Percentiles rank a stretch among this genome's conserved stretches.
These are phyloP conservation scores for Colletotrichum lindemuthianum DNA, from an alignment of 2,329 filamentous ascomycete species.

Conservation along the genomic window DNA sequence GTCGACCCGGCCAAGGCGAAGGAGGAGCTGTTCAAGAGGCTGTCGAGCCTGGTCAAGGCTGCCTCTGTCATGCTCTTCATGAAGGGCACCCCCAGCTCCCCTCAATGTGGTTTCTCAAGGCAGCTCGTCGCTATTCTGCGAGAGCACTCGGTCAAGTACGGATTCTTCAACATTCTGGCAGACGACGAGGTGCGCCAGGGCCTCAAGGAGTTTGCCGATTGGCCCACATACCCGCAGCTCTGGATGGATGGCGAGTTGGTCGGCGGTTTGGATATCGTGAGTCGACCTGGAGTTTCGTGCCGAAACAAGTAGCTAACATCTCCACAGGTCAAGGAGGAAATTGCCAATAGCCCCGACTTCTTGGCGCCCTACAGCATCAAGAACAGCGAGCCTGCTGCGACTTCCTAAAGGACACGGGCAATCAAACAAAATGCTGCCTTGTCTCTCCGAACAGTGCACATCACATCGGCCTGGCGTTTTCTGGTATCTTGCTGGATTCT, in stretches of 20 bases:
- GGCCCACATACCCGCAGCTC: conserved; percentile 96
- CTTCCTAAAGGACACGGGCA: conserved; percentile 34
- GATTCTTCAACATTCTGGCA: conserved; percentile 98
- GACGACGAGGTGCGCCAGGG: conserved; percentile 98
- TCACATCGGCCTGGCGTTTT: conserved; percentile 4
- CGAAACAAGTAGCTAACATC: conserved; percentile 12
- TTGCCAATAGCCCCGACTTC: conserved; percentile 85
- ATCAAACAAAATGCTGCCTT: not conserved
- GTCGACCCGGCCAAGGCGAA: conserved; percentile 66
- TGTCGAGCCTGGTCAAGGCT: conserved; percentile 89
- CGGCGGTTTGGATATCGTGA: conserved; percentile 94
- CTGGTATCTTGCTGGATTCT: conserved; percentile 2
- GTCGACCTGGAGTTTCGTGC: conserved; percentile 46
- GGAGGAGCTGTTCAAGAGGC: conserved; percentile 84
- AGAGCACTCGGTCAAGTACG: conserved; percentile 92
- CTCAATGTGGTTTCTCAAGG: conserved; percentile 92
- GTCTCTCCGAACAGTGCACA: too few relatives aligned
- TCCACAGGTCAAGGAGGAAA: conserved; percentile 87
- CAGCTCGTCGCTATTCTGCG: conserved; percentile 88
- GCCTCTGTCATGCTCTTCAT: conserved; percentile 99
- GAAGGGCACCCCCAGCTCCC: conserved; percentile 91
- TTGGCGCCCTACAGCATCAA: conserved; percentile 76
- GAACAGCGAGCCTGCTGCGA: conserved; percentile 51
- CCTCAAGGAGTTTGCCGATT: conserved; percentile 96
- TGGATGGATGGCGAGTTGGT: conserved; percentile 93